These are phyloP conservation scores for Candida takata DNA, from an alignment of 805 yeast species.

Conservation along the genomic window DNA sequence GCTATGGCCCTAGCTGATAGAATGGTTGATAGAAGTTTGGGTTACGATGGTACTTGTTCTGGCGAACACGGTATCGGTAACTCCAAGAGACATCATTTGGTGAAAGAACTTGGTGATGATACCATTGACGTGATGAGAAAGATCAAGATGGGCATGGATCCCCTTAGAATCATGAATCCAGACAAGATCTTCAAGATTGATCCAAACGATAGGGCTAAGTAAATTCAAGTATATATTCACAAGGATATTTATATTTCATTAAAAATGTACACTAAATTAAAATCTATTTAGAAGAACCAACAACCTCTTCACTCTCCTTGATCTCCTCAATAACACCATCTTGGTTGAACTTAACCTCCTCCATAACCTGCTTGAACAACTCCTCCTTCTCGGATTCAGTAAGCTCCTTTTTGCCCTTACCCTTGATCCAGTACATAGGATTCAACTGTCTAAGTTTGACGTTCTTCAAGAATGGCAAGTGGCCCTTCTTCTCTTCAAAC, in stretches of 20 bases:
- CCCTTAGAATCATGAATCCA: constrained; percentile 65
- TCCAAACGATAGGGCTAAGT: constrained; percentile 34
- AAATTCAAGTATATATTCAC: neutral
- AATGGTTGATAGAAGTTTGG: constrained; percentile 59
- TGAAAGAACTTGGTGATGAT: constrained; percentile 57
- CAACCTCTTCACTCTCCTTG: neutral
- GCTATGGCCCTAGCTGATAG: constrained; percentile 50
- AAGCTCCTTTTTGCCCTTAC: constrained; percentile 55
- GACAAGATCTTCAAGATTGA: constrained; percentile 72
- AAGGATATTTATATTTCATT: too few relatives aligned
- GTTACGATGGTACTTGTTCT: constrained; percentile 72
- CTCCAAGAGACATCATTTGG: constrained; percentile 58
- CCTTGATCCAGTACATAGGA: constrained; percentile 69
- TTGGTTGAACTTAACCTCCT: constrained; percentile 29
- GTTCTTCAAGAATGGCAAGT: constrained; percentile 59
- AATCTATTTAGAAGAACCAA: too few relatives aligned
- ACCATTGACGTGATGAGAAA: constrained; percentile 68
- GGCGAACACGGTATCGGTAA: constrained; percentile 86
- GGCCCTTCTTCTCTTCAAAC: constrained; percentile 80
- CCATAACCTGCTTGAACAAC: constrained; percentile 39
- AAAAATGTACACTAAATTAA: too few relatives aligned
- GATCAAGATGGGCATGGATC: constrained; percentile 66
- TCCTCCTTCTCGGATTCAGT: constrained; percentile 44
- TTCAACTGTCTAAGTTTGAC: constrained; percentile 45
- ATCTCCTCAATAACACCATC: constrained; percentile 25